These are phyloP conservation scores for Glycine tomentella DNA, from an alignment of 306 rosid species.

Conservation along the genomic window DNA sequence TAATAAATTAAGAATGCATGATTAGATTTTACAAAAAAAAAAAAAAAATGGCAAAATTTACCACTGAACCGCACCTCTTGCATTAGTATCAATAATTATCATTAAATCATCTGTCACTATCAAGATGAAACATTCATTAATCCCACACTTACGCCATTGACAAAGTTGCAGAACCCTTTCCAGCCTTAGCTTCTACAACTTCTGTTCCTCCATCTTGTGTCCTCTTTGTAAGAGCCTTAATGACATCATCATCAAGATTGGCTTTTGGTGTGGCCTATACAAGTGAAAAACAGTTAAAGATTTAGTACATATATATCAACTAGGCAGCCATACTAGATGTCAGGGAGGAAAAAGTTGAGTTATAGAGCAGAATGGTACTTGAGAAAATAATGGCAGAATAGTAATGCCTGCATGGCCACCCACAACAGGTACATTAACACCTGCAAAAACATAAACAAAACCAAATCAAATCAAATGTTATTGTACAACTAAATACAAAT, in stretches of 20 bases:
- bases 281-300: slow-evolving; percentile 13
- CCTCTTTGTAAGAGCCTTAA: slow-evolving; percentile 85
- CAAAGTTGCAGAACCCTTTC: slow-evolving; percentile 98
- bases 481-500: background rate
- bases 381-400: slow-evolving; percentile 97
- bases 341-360: background rate
- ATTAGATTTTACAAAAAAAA: background rate
- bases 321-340: slow-evolving; percentile 29
- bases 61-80: background rate
- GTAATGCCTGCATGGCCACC: slow-evolving; percentile 99
- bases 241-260: slow-evolving; percentile 71
- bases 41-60: background rate
- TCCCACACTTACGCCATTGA: slow-evolving; percentile 92
- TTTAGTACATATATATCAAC: slow-evolving; percentile 29
- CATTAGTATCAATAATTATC: background rate
- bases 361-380: slow-evolving; percentile 52
- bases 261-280: slow-evolving; percentile 83
- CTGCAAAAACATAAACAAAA: slow-evolving; percentile 59
- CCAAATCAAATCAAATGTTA: slow-evolving; percentile 21
- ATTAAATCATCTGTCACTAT: background rate
- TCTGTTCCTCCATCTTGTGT: slow-evolving; percentile 99
- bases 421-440: slow-evolving; percentile 93
- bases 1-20: background rate
- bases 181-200: slow-evolving; percentile 99
- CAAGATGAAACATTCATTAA: slow-evolving; percentile 8